These are phyloP conservation scores for Cardamine resedifolia DNA, from an alignment of 345 rosid genomes.

Conservation along the genomic window DNA sequence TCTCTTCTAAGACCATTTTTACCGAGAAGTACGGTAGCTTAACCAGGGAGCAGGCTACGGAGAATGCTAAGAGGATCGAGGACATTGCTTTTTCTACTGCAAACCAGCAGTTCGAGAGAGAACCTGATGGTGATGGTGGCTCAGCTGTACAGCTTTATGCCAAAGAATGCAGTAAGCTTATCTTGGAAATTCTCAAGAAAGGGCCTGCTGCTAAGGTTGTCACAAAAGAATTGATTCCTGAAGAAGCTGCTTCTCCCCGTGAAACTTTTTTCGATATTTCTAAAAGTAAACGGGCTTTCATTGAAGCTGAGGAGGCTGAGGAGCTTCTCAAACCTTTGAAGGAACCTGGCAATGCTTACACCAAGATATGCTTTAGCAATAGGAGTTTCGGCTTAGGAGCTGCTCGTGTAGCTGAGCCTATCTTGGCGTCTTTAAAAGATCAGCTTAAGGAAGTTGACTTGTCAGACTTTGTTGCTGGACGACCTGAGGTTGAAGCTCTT, in stretches of 20 bases:
- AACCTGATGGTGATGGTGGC: constrained; percentile 96
- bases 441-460: constrained; percentile 87
- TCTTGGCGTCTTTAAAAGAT: constrained; percentile 63
- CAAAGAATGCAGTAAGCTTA: constrained; percentile 82
- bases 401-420: constrained; percentile 75
- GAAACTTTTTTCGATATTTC: constrained; percentile 74
- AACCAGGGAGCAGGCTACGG: constrained; percentile 71
- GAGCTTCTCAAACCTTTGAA: constrained; percentile 68
- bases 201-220: constrained; percentile 47
- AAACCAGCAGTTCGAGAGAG: constrained; percentile 71
- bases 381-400: constrained; percentile 85
- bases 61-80: constrained; percentile 73
- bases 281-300: constrained; percentile 63
- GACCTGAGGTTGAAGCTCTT: constrained; percentile 82
- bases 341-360: constrained; percentile 69
- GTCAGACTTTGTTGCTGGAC: constrained; percentile 90
- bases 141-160: constrained; percentile 97
- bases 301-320: constrained; percentile 80
- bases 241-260: constrained; percentile 33
- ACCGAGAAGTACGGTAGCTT: constrained; percentile 79
- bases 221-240: constrained; percentile 33
- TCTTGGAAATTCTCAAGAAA: constrained; percentile 77
- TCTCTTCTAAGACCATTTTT: constrained; percentile 73
- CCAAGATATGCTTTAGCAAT: constrained; percentile 87
- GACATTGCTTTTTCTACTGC: constrained; percentile 62